Evolutionary conservation across 441 rosid species (phyloP).

Genomic region (Populus hybrid): DNA sequence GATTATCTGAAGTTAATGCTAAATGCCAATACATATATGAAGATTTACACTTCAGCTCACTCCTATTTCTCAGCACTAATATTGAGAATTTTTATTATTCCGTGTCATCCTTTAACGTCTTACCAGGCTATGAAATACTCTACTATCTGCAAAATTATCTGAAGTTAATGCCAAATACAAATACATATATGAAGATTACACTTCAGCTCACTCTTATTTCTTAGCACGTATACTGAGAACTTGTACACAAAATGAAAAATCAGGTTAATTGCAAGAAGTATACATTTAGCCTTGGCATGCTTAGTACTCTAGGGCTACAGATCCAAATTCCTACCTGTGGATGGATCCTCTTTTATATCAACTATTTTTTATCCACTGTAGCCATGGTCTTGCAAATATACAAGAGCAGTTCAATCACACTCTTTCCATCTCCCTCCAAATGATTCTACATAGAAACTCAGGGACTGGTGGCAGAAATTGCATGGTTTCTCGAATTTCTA

Average conservation of each 20-base stretch:
- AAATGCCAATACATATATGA: not conserved
- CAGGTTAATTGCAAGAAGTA: not conserved
- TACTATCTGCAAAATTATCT: slow-evolving; percentile 45
- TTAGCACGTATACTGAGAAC: not conserved
- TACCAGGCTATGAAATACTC: slow-evolving; percentile 59
- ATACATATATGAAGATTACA: not conserved
- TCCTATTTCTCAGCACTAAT: not conserved
- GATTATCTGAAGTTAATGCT: slow-evolving; percentile 17
- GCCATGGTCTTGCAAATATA: not conserved
- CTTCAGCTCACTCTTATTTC: not conserved
- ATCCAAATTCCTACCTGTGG: not conserved
- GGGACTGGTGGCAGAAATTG: too few relatives aligned
- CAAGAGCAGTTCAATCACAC: not conserved
- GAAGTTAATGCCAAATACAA: slow-evolving; percentile 9
- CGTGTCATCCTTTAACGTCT: slow-evolving; percentile 63
- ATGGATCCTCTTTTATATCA: not conserved
- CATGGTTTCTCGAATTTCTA: too few relatives aligned
- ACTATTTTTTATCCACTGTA: not conserved
- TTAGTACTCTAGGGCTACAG: not conserved
- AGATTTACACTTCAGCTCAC: not conserved
- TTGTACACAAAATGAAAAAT: not conserved
- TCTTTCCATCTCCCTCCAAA: not conserved
- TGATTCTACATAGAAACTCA: not conserved
- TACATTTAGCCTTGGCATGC: not conserved
- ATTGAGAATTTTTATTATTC: slow-evolving; percentile 19